Percentiles rank a stretch among this genome's conserved stretches.
Conservation (phyloP, 2,329 filamentous ascomycete genomes). For the Penicillium sclerotigenum region DNA sequence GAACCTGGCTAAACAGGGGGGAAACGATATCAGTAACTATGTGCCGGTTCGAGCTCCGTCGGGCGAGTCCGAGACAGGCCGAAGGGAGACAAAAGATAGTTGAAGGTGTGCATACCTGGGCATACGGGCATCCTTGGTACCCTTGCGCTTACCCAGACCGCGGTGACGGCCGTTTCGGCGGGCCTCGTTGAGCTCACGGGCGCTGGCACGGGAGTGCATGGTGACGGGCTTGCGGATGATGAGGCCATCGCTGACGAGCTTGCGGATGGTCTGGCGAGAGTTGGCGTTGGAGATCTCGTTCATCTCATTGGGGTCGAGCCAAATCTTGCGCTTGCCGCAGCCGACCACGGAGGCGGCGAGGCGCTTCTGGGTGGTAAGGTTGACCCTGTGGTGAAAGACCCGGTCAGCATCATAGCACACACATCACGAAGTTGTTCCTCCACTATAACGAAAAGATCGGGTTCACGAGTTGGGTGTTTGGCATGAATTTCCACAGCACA, state of each 20-base stretch:
- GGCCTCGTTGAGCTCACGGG: conserved; percentile 90
- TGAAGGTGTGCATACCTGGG: conserved; percentile 65
- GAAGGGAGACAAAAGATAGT: not conserved
- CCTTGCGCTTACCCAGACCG: conserved; percentile 99
- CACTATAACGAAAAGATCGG: conserved; percentile 13
- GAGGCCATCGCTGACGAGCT: conserved; percentile 98
- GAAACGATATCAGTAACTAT: conserved; percentile 21
- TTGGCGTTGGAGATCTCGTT: conserved; percentile 99
- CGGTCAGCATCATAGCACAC: conserved; percentile 32
- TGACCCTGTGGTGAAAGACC: conserved; percentile 69
- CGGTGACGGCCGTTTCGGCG: conserved; percentile 95
- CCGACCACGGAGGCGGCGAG: conserved; percentile 97
- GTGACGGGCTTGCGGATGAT: conserved; percentile 99
- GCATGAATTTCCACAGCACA: conserved; percentile 2
- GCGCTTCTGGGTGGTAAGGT: conserved; percentile 99
- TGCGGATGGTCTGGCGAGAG: conserved; percentile 99
- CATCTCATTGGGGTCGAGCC: conserved; percentile 99
- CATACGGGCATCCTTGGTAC: conserved; percentile 99
- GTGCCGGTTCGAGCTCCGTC: not conserved
- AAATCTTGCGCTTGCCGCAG: conserved; percentile 99
- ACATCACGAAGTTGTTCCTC: conserved; percentile 15
- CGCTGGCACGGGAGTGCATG: conserved; percentile 97
- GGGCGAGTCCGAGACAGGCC: not conserved
- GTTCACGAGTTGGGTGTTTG: conserved; percentile 9
- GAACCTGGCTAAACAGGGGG: conserved; percentile 68